Conservation (phyloP, 768 basidiomycete genomes). For the Clathrus columnatus region DNA sequence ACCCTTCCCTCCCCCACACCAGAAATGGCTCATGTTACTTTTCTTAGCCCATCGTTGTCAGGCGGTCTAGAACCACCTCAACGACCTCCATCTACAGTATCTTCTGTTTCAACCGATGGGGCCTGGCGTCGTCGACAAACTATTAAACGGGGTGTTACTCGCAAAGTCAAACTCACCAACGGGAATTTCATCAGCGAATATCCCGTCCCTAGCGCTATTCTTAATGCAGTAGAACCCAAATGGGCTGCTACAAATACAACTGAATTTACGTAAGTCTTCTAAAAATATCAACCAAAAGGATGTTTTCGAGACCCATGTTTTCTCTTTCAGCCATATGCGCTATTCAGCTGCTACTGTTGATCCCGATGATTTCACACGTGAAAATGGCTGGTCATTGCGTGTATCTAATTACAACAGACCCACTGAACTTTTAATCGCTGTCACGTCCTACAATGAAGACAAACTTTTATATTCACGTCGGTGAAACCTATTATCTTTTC, state of each 20-base stretch:
- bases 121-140: slow-evolving; percentile 72
- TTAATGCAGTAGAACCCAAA: slow-evolving; percentile 72
- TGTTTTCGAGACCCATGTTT: slow-evolving; percentile 1
- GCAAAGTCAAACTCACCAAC: slow-evolving; percentile 86
- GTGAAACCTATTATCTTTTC: not conserved
- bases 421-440: slow-evolving; percentile 90
- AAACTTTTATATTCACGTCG: slow-evolving; percentile 76
- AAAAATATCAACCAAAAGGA: not conserved
- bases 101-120: slow-evolving; percentile 28
- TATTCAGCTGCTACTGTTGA: slow-evolving; percentile 90
- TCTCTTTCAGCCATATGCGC: slow-evolving; percentile 64
- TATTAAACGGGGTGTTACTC: slow-evolving; percentile 88
- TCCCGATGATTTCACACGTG: slow-evolving; percentile 79
- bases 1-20: slow-evolving; percentile 15
- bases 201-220: slow-evolving; percentile 75
- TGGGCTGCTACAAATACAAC: slow-evolving; percentile 65
- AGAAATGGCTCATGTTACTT: not conserved
- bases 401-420: slow-evolving; percentile 78
- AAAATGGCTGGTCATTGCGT: slow-evolving; percentile 77
- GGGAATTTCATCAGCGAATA: slow-evolving; percentile 93
- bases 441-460: slow-evolving; percentile 91
- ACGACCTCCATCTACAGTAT: slow-evolving; percentile 35
- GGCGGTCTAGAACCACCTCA: slow-evolving; percentile 54
- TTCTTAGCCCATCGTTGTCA: slow-evolving; percentile 42
- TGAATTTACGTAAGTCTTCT: slow-evolving; percentile 75